Evolutionary conservation across 2,329 filamentous ascomycete genomes (phyloP), one percentile per base, ranked within the genome.

Genomic region (Huntiella abstrusa): DNA sequence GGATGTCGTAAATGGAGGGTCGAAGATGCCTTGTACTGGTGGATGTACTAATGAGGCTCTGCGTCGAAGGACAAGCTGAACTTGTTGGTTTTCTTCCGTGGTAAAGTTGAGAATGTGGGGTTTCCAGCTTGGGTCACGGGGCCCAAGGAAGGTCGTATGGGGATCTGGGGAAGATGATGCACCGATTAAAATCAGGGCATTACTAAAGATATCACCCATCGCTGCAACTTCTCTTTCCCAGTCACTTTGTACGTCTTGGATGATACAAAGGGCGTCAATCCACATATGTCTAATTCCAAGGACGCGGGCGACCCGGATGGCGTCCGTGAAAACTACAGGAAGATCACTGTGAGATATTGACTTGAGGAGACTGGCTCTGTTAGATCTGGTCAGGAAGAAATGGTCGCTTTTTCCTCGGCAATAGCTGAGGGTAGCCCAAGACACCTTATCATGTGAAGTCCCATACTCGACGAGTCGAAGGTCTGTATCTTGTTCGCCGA

Each of bases 241-340:
- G 46, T 54, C 53, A 2, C 34, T 47, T 0, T 33, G 13, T 3
- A 45, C 47, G 28, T 54, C 53, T 32, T 60, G 58, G n/a, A 58
- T 33, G 6, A 60, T 60, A 34, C 58, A 60, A 1, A 60, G 40
- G 3, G 56, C 54, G 49, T 61, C 57, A 22, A 60, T 57, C 59
- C 59, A 61, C 1, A 61, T 38, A 41, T 57, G 60, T 1, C 38
- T 35, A 6, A 58, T 22, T 0, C 46, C 42, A 3, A 60, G 53
- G 3, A 43, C 28, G 1, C 52, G 52, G 4, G 55, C 51, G 4
- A 60, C 46, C 0, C 17, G n/a, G 28, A 62, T 53, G 2, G 56
- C 54, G 34, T 60, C 55, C 4, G 43, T 48, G n/a, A 59, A 56
- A 5, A 53, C 54, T 4, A 37, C 44, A 7, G 53, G 53, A 1